Conservation (phyloP, 2,329 filamentous ascomycete genomes). For the Cucurbitaria berberidis region DNA sequence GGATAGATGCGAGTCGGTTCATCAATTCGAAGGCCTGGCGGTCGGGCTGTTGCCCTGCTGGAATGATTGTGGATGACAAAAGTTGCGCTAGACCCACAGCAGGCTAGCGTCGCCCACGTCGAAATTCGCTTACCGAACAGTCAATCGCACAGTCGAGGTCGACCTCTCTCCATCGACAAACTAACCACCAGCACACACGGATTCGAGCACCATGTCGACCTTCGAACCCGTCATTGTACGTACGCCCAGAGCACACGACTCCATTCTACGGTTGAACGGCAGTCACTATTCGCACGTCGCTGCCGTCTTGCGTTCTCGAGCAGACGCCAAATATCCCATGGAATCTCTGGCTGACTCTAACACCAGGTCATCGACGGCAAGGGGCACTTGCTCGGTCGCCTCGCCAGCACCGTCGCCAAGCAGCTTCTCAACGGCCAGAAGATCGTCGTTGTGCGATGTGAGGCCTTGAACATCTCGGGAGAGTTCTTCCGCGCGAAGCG, state of each 20-base stretch:
- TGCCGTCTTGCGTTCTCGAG: constrained; percentile 12
- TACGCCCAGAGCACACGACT: constrained; percentile 39
- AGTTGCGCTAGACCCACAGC: no score
- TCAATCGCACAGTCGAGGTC: constrained; percentile 13
- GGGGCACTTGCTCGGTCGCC: constrained; percentile 98
- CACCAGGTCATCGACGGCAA: constrained; percentile 93
- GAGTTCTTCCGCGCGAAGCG: constrained; percentile 99
- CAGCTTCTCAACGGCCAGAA: constrained; percentile 99
- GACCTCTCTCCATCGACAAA: constrained; percentile 23
- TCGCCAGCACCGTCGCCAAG: constrained; percentile 98
- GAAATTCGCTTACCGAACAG: neutral
- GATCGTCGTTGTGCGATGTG: constrained; percentile 98
- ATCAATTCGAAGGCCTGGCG: no score
- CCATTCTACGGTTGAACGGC: constrained; percentile 7
- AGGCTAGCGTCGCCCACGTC: no score
- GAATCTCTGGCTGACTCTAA: constrained; percentile 37
- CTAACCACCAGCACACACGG: constrained; percentile 44
- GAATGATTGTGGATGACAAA: no score
- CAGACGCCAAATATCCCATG: constrained; percentile 9
- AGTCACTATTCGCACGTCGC: constrained; percentile 14
- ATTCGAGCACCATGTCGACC: constrained; percentile 64
- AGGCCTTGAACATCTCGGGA: constrained; percentile 99
- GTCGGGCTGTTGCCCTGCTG: no score
- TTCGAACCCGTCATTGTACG: constrained; percentile 70
- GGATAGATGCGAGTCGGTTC: no score